A percentile compares a stretch with the other conserved stretches of the same genome.
These are phyloP conservation scores for Trichoderma gracile DNA, from an alignment of 2,329 filamentous ascomycete genomes.

Conservation along the genomic window DNA sequence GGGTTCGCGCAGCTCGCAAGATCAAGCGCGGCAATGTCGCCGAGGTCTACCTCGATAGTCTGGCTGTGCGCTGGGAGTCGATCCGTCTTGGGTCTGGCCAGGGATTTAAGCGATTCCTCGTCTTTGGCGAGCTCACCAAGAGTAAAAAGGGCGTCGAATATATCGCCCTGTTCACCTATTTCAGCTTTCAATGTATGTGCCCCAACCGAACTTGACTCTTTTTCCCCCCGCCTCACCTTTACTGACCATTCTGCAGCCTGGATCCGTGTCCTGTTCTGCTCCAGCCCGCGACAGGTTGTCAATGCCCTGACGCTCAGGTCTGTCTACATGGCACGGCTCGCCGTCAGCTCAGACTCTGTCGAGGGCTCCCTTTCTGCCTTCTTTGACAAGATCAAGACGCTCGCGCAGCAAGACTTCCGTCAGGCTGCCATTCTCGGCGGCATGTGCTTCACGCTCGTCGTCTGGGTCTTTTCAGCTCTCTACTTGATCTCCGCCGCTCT, in stretches of 20 bases:
- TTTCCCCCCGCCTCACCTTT: background rate
- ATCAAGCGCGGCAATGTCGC: conserved; percentile 84
- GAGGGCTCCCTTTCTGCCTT: conserved; percentile 70
- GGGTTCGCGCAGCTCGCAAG: conserved; percentile 74
- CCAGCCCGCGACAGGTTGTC: conserved; percentile 86
- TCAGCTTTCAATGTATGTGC: conserved; percentile 64
- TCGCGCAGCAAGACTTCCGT: conserved; percentile 72
- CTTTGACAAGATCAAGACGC: conserved; percentile 74
- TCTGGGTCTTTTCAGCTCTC: conserved; percentile 83
- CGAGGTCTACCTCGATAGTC: conserved; percentile 84
- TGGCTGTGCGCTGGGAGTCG: conserved; percentile 83
- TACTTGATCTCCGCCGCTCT: conserved; percentile 72
- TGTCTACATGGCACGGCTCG: conserved; percentile 75
- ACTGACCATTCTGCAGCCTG: conserved; percentile 59
- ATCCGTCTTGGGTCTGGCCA: conserved; percentile 71
- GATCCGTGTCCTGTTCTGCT: conserved; percentile 85
- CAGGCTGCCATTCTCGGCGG: conserved; percentile 82
- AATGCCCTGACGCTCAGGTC: conserved; percentile 88
- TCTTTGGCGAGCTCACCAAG: conserved; percentile 88
- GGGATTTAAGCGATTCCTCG: conserved; percentile 87
- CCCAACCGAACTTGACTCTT: background rate
- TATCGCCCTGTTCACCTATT: conserved; percentile 87
- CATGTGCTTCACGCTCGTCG: conserved; percentile 88
- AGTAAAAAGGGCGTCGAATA: conserved; percentile 90
- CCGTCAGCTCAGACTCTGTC: conserved; percentile 51